Evolutionary conservation across 78 protist species (phyloP).

Genomic region (Dictyostelium firmibasis): DNA sequence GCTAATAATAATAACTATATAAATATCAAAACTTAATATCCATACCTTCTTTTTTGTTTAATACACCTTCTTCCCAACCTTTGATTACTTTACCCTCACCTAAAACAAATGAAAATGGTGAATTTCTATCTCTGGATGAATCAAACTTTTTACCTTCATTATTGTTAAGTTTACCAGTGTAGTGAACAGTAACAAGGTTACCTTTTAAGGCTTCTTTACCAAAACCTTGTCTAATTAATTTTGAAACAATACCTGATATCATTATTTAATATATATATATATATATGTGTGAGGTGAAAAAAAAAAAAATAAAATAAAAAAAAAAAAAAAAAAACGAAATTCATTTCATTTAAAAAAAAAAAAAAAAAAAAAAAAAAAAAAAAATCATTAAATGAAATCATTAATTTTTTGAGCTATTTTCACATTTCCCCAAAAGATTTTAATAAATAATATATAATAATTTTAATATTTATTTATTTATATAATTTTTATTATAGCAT

Average conservation of each 20-base stretch:
- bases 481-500: too few species aligned
- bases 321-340: background rate
- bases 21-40: too few species aligned
- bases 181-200: constrained; percentile 1
- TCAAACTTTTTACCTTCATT: background rate
- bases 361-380: too few species aligned
- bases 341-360: too few species aligned
- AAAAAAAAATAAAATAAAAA: background rate
- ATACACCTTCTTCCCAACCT: constrained; percentile 82
- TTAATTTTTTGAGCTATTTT: too few species aligned
- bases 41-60: constrained; percentile 36
- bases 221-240: background rate
- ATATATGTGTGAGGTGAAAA: too few species aligned
- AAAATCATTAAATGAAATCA: too few species aligned
- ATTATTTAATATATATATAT: too few species aligned
- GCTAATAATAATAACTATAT: too few species aligned
- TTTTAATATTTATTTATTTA: too few species aligned
- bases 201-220: background rate
- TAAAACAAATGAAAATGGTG: constrained; percentile 71
- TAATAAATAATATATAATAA: too few species aligned
- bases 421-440: too few species aligned
- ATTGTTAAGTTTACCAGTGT: constrained; percentile 1
- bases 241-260: background rate
- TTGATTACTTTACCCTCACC: constrained; percentile 82
- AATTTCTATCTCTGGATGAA: background rate